Evolutionary conservation across 1,139 yeast genomes (phyloP).

Genomic region (Sporopachydermia cereana): DNA sequence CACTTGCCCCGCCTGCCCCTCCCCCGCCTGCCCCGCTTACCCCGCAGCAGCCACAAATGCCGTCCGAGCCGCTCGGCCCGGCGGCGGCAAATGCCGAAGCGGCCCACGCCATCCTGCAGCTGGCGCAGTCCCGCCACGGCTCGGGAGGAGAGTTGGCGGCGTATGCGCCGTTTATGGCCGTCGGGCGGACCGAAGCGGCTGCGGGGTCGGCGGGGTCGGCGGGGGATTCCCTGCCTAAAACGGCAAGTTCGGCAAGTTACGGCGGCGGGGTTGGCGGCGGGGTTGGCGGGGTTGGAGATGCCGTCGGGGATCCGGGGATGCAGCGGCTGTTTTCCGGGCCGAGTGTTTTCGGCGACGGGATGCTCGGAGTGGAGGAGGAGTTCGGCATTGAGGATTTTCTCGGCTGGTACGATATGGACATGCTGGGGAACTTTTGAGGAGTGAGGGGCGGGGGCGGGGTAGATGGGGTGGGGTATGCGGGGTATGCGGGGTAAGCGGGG

Average conservation of each 20-base stretch:
- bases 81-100: background rate
- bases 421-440: background rate
- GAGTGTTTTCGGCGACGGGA: background rate
- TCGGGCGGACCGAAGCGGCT: background rate
- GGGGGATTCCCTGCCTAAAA: background rate
- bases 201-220: background rate
- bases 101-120: background rate
- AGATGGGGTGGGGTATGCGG: too few species aligned
- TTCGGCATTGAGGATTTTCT: constrained; percentile 3
- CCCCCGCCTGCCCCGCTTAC: too few species aligned
- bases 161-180: constrained; percentile 1
- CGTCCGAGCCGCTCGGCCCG: too few species aligned
- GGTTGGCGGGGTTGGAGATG: background rate
- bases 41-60: too few species aligned
- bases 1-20: too few species aligned
- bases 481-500: too few species aligned
- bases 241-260: background rate
- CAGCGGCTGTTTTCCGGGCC: background rate
- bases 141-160: background rate
- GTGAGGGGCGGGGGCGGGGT: too few species aligned
- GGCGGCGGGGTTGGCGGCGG: background rate
- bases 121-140: background rate
- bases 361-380: background rate
- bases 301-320: background rate
- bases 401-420: constrained; percentile 5